These are phyloP conservation scores for Penicillium sumatraense DNA, from an alignment of 2,329 filamentous ascomycete species.

Conservation along the genomic window DNA sequence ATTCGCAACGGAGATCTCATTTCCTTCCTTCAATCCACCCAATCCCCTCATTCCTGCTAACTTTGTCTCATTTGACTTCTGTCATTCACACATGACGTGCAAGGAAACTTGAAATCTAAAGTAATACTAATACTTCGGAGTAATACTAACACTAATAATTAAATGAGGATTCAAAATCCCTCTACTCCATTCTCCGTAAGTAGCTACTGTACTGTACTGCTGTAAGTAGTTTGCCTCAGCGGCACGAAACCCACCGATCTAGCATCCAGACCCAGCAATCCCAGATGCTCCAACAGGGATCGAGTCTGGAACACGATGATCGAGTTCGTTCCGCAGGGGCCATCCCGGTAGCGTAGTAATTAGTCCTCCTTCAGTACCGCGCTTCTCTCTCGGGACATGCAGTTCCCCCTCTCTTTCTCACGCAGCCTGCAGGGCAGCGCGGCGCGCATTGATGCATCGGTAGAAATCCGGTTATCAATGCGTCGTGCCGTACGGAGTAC, in stretches of 20 bases:
- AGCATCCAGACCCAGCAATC: background rate
- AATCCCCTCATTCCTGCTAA: slow-evolving; percentile 9
- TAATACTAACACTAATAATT: no score
- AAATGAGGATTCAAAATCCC: no score
- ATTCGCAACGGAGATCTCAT: slow-evolving; percentile 13
- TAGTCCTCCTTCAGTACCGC: no score
- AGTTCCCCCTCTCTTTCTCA: background rate
- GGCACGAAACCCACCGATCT: background rate
- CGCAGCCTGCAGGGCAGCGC: background rate
- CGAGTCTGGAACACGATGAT: background rate
- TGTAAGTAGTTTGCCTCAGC: background rate
- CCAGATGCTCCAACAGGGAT: background rate
- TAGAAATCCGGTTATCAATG: background rate
- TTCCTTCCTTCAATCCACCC: slow-evolving; percentile 1
- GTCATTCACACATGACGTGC: slow-evolving; percentile 13
- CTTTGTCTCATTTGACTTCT: slow-evolving; percentile 14
- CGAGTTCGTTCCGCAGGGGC: slow-evolving; percentile 1
- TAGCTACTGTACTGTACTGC: no score
- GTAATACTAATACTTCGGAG: no score
- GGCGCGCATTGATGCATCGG: background rate
- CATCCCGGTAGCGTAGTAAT: slow-evolving; percentile 3
- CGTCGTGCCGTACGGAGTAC: background rate
- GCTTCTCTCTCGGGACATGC: background rate
- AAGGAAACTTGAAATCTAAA: no score
- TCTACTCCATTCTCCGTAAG: no score